Evolutionary conservation across 768 basidiomycete species (phyloP), one percentile per base, ranked within the genome.

Genomic region (Kwoniella newhampshirensis): DNA sequence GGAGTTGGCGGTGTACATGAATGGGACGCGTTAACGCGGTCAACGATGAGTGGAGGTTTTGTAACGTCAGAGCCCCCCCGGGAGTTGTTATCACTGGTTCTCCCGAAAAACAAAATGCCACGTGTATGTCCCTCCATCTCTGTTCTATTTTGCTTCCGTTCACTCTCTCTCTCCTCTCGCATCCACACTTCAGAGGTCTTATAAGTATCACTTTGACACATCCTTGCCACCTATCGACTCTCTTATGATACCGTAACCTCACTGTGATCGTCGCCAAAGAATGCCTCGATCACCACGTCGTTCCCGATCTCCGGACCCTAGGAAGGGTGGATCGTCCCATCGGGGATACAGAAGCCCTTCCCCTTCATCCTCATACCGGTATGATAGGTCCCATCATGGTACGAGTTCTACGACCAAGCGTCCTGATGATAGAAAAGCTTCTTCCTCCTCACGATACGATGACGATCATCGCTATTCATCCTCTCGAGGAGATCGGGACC

Each of bases 251-350:
- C 26, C 21, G 21, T 6, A 20, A 35, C 20, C 30, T 12, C 46
- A 25, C 32, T 28, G n/a, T 11, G 11, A 37, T 37, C 11, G 4
- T n/a, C 4, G 18, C 30, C 32, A 35, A 15, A 20, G 18, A 26
- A 63, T 63, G 62, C 57, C 62, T 15, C 53, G 62, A n/a, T 63
- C 62, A 46, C 62, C 62, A 30, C 56, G 62, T 23, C 35, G 62
- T 3, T 63, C 62, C 15, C 47, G 62, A 11, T 63, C 62, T 23
- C 62, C 62, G 13, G 62, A 63, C 18, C 43, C 42, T 5, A 44
- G 53, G 23, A 46, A 39, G 20, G 9, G 41, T 3, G 41, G 42
- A 42, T 30, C 27, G n/a, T 35, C 43, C 28, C 44, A 46, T 27
- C 50, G 58, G 35, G 42, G 47, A 36, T 20, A 66, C 43, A 25